Percentiles rank a stretch among this genome's conserved stretches.
These are phyloP conservation scores for Mortierella sp. DNA, from an alignment of 371 early-diverging fungal genomes.

Conservation along the genomic window DNA sequence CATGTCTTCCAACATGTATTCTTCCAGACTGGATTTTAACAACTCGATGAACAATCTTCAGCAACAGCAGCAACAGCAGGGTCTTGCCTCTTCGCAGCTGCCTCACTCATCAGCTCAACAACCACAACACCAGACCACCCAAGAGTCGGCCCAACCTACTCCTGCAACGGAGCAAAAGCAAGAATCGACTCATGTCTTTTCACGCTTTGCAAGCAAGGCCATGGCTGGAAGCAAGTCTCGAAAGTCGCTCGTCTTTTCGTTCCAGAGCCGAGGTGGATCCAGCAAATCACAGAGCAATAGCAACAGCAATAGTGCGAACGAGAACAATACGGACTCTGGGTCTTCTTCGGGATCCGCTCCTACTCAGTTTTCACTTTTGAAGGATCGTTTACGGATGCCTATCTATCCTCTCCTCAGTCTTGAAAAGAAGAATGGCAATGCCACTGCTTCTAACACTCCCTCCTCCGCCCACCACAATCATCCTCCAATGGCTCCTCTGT, in stretches of 20 bases:
- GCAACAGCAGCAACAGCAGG: constrained; percentile 13
- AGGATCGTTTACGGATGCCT: constrained; percentile 21
- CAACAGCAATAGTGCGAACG: background rate
- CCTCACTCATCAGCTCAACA: background rate
- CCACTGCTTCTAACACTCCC: background rate
- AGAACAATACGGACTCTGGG: background rate
- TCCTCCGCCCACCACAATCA: background rate
- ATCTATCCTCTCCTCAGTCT: constrained; percentile 18
- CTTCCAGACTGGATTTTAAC: constrained; percentile 19
- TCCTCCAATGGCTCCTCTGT: background rate
- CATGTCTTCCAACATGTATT: constrained; percentile 27
- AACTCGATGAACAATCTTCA: constrained; percentile 15
- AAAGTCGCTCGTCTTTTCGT: constrained; percentile 27
- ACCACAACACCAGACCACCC: background rate
- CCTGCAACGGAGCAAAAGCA: background rate
- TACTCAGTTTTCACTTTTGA: constrained; percentile 6
- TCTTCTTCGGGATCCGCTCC: background rate
- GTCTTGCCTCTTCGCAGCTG: background rate
- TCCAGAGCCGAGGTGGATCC: constrained; percentile 23
- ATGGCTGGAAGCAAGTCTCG: constrained; percentile 7
- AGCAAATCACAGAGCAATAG: constrained; percentile 9
- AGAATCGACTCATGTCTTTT: background rate
- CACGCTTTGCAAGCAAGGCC: background rate
- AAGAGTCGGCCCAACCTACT: background rate
- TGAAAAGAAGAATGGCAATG: constrained; percentile 15